A percentile compares a stretch with the other conserved stretches of the same genome.
Evolutionary conservation across 2,329 filamentous ascomycete species (phyloP).

Genomic region (Fonsecaea nubica): DNA sequence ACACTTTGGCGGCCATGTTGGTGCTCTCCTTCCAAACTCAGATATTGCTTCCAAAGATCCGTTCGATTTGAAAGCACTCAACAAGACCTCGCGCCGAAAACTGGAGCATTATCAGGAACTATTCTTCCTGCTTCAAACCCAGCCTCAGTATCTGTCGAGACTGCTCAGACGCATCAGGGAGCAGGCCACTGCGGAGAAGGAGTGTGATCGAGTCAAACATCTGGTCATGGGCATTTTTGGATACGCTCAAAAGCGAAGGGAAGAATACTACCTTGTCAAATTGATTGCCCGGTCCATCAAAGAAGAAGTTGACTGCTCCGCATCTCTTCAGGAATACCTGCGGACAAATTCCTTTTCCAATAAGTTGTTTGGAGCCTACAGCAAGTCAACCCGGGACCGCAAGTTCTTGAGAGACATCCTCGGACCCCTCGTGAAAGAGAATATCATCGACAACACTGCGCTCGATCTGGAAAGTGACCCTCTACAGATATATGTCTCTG

Average conservation of each 20-base stretch:
- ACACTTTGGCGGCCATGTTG: conserved; percentile 89
- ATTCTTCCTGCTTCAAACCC: conserved; percentile 96
- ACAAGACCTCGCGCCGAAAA: conserved; percentile 95
- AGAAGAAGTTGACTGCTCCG: conserved; percentile 80
- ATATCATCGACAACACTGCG: conserved; percentile 88
- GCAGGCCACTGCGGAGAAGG: conserved; percentile 84
- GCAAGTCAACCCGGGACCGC: conserved; percentile 86
- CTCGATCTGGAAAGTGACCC: conserved; percentile 96
- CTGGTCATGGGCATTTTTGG: conserved; percentile 96
- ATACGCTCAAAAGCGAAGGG: conserved; percentile 93
- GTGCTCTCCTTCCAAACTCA: conserved; percentile 84
- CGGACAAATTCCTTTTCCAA: conserved; percentile 93
- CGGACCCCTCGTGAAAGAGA: conserved; percentile 83
- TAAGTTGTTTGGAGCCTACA: conserved; percentile 84
- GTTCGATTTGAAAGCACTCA: conserved; percentile 94
- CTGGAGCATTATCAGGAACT: conserved; percentile 96
- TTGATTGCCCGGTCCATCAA: conserved; percentile 80
- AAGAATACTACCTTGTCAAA: conserved; percentile 96
- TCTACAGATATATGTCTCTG: conserved; percentile 92
- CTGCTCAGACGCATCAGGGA: conserved; percentile 85
- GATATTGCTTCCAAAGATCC: conserved; percentile 88
- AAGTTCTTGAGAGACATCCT: conserved; percentile 90
- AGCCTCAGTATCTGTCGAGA: conserved; percentile 89
- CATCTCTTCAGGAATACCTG: conserved; percentile 79
- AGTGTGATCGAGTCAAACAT: conserved; percentile 89